Base-by-base conservation (phyloP, 441 rosid genomes). In the Pelargonium australe region DNA sequence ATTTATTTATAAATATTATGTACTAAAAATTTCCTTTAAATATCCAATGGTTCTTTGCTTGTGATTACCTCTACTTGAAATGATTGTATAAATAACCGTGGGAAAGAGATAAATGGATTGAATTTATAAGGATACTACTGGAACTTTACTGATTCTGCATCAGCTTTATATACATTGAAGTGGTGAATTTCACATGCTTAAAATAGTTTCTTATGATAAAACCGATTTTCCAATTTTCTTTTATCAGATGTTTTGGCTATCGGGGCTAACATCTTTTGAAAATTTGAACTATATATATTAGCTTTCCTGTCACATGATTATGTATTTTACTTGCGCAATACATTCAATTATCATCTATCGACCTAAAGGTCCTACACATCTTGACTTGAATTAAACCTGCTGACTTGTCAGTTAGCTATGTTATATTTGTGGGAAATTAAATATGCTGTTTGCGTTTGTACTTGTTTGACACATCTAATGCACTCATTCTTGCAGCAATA, bases 401-500 rank as follows among this genome's bases (percentile, higher is more conserved):
- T 43, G 40, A 57, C 40, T 43, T 41, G 40, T 25, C 51, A 7
- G 2, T 63, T 4, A 45, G 72, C 60, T 68, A 17, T 23, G 41
- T 31, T 67, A 68, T 53, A 61, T 58, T 60, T n/a, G 11, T 1
- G 68, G n/a, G 67, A 66, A 66, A 16, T 19, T 70, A 31, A 68
- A 70, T 13, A 61, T 64, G 70, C 20, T 69, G 68, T 19, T 63
- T 80, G 68, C 70, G 37, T 68, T 47, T 28, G 25, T 70, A 51
- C 68, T 69, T 84, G 40, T 43, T 72, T 84, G 65, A 67, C 65
- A 61, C 51, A 19, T 47, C 49, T 65, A 16, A 65, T 17, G 19
- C 3, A 16, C 44, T 73, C 74, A 14, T 73, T 60, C 71, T 16
- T 81, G 80, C 86, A 95, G 99, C 99, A 68, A 92, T 95, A 80